Evolutionary conservation across 352 stramenopile genomes (phyloP), one percentile per base, ranked within the genome.

Genomic region (Phytophthora megakarya): DNA sequence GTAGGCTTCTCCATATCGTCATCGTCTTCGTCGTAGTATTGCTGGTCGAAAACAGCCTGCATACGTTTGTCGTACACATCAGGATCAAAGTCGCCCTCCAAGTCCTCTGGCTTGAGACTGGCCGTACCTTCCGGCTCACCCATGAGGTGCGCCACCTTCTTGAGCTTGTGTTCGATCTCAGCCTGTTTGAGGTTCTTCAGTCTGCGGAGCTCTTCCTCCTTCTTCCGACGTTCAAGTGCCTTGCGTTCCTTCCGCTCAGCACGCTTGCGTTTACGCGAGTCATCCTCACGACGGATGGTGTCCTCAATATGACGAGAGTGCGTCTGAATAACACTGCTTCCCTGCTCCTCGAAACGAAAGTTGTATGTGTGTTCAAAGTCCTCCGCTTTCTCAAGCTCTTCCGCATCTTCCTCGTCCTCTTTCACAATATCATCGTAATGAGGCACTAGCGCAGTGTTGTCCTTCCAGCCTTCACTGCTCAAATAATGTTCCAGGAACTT

Each of bases 351-450:
- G 68, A 99, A 99, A 18, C 98, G 93, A 72, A 99, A 99, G 75
- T 99, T 99, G 85, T 99, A 99, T 35, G 96, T 92, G 61, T 97
- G 90, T 75, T 99, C 98, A 76, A 99, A 99, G 22, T 96, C 88
- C 61, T 99, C 98, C 11, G 92, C 93, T 48, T 93, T 89, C 40
- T 99, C 95, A 16, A 99, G 67, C 54, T 90, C 92, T 45, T 98
- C 90, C 9, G 89, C 86, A 49, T 98, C 90, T 40, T 96, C 89
- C 12, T 95, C 84, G 33, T 97, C 88, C 35, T 97, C 86, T 33
- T 93, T 85, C 7, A 96, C 85, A 55, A 95, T 92, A 15, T 96
- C 87, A 5, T 91, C 84, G 53, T 94, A 94, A 50, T 86, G 79
- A 6, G 86, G 80, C 25, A 93, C 70, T 3, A 59, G 58, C 12